A percentile compares a stretch with the other conserved stretches of the same genome.
Conservation (phyloP, 2,329 filamentous ascomycete genomes). For the Teratosphaeria viscida region DNA sequence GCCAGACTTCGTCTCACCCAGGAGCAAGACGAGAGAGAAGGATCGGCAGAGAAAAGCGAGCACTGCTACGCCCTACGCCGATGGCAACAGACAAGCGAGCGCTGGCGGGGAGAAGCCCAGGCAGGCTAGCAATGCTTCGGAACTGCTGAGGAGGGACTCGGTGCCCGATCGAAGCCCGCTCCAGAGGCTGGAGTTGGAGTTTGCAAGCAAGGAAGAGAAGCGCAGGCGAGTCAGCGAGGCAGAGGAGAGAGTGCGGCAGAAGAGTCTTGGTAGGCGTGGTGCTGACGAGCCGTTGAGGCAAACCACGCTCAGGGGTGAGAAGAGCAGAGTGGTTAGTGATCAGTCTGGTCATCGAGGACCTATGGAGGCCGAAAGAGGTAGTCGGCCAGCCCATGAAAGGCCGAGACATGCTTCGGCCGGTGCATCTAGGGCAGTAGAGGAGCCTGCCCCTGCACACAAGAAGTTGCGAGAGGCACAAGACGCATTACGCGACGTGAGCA, state of each 20-base stretch:
- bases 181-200: conserved; percentile 81
- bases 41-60: conserved; percentile 13
- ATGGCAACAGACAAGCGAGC: neutral
- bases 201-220: conserved; percentile 92
- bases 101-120: neutral
- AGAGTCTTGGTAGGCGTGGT: conserved; percentile 5
- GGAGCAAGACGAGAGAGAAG: conserved; percentile 8
- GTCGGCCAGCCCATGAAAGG: neutral
- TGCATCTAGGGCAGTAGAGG: neutral
- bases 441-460: neutral
- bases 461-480: neutral
- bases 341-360: conserved; percentile 4
- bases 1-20: conserved; percentile 6
- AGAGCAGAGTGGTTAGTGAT: conserved; percentile 16
- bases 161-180: conserved; percentile 80
- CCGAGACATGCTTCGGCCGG: neutral
- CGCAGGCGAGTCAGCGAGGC: conserved; percentile 74
- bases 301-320: conserved; percentile 13
- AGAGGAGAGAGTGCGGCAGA: conserved; percentile 61
- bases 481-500: neutral
- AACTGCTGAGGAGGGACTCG: conserved; percentile 36
- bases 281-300: conserved; percentile 7
- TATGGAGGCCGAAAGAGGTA: neutral
- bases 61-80: conserved; percentile 1
- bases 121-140: neutral